Evolutionary conservation across 345 rosid genomes (phyloP).

Genomic region (Bretschneidera sinensis): DNA sequence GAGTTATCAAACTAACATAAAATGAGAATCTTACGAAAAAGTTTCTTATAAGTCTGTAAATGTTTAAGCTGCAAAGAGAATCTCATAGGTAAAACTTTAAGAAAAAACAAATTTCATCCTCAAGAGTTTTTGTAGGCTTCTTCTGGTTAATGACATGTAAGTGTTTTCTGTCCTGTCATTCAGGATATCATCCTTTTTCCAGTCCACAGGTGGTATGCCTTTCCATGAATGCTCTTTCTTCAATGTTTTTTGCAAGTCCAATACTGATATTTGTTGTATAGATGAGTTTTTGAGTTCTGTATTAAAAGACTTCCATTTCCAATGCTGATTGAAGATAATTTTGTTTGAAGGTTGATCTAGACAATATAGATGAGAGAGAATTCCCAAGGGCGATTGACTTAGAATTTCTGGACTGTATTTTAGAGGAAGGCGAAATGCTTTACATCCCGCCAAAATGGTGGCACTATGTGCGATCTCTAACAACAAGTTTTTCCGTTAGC

Average conservation of each 20-base stretch:
- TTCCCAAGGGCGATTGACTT: conserved; percentile 59
- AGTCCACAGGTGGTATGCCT: too few relatives aligned
- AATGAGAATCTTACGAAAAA: too few relatives aligned
- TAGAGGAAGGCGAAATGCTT: conserved; percentile 96
- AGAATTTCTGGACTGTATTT: conserved; percentile 80
- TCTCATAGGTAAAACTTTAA: neutral
- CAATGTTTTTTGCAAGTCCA: neutral
- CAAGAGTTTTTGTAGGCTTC: neutral
- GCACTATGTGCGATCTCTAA: conserved; percentile 90
- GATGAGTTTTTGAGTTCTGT: neutral
- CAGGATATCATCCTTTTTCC: neutral
- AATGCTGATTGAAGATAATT: conserved; percentile 11
- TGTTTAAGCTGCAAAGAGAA: too few relatives aligned
- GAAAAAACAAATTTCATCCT: neutral
- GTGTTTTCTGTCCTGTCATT: neutral
- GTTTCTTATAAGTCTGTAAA: too few relatives aligned
- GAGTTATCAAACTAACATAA: too few relatives aligned
- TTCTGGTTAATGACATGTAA: neutral
- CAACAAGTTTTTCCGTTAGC: conserved; percentile 82
- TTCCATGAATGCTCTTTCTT: neutral
- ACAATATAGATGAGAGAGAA: conserved; percentile 49
- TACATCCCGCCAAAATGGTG: conserved; percentile 99
- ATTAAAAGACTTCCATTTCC: neutral
- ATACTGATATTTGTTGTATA: neutral
- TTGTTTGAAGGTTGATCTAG: conserved; percentile 81